Base-by-base conservation (phyloP, 345 rosid genomes). In the Brassica cretica region DNA sequence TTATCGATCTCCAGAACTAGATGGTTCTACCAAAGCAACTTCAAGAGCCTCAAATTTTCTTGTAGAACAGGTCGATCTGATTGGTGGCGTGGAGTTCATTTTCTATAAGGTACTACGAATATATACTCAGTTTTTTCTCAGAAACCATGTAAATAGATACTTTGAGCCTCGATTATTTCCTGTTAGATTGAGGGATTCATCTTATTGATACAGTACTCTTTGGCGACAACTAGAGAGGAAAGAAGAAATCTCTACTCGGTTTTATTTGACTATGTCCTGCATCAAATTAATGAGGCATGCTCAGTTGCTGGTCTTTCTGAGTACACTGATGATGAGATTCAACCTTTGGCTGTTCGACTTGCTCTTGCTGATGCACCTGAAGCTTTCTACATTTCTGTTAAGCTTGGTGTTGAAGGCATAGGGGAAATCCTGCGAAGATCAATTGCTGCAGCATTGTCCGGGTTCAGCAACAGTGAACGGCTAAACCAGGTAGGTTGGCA, bases 381-480 rank as follows among this genome's bases (percentile, higher is more conserved):
- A 86, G 99, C 99, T 33, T 93, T 89, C 85, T 90, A 85, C 85
- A 91, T 93, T 77, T 87, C 99, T 85, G 91, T 95, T 82, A 95
- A 88, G 87, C 93, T 91, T 74, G 99, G 99, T 60, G 84, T 93
- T 66, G 96, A 93, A 83, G 98, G 99, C 79, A 90, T 93, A 66
- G 98, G 92, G 51, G 98, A 91, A 87, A 89, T 95, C 78, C 79
- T 93, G 82, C 89, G 98, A 84, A 90, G 93, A 87, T 90, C 98
- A 74, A 83, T 95, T 81, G 85, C 93, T 61, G 83, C 87, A 77
- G 86, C 92, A 82, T 84, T 95, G 83, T 86, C 90, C 78, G 88
- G 92, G 82, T 89, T 90, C 79, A 88, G 92, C 76, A 95, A 91
- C 76, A 90, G 87, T n/a, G 96, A 90, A 75, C 93, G 96, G 44